Percentiles rank a stretch among this genome's conserved stretches.
Evolutionary conservation across 495 filamentous ascomycete species (phyloP).

Genomic region (Trichodelitschia bisporula): DNA sequence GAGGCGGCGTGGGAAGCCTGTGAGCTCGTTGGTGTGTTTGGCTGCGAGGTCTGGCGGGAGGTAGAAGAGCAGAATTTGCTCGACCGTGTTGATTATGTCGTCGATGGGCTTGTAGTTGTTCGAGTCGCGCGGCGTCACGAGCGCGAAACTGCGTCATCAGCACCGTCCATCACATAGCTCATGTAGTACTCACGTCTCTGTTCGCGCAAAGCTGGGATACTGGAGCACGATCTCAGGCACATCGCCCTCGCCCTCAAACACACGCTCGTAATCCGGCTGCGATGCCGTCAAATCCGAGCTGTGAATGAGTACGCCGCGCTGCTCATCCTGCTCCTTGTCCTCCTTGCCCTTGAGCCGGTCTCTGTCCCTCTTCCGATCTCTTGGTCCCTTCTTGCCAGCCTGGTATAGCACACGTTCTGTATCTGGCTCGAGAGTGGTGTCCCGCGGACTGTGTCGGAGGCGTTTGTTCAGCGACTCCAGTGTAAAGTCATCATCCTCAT

Average conservation of each 20-base stretch:
- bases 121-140: slow-evolving; percentile 47
- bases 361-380: no score
- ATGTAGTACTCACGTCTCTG: slow-evolving; percentile 7
- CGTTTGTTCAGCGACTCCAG: no score
- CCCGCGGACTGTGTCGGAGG: no score
- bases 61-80: slow-evolving; percentile 48
- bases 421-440: no score
- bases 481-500: no score
- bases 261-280: not conserved
- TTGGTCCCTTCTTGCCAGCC: no score
- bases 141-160: slow-evolving; percentile 27
- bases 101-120: slow-evolving; percentile 62
- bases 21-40: slow-evolving; percentile 44
- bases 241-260: not conserved
- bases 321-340: not conserved
- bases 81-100: slow-evolving; percentile 62
- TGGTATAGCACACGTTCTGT: no score
- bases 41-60: slow-evolving; percentile 38
- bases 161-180: not conserved
- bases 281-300: slow-evolving; percentile 1
- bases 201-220: slow-evolving; percentile 12
- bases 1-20: slow-evolving; percentile 45
- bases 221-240: slow-evolving; percentile 11
- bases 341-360: no score
- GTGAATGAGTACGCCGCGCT: not conserved